These are phyloP conservation scores for Debaryomycetaceae sp. DNA, from an alignment of 1,139 yeast genomes.

Conservation along the genomic window DNA sequence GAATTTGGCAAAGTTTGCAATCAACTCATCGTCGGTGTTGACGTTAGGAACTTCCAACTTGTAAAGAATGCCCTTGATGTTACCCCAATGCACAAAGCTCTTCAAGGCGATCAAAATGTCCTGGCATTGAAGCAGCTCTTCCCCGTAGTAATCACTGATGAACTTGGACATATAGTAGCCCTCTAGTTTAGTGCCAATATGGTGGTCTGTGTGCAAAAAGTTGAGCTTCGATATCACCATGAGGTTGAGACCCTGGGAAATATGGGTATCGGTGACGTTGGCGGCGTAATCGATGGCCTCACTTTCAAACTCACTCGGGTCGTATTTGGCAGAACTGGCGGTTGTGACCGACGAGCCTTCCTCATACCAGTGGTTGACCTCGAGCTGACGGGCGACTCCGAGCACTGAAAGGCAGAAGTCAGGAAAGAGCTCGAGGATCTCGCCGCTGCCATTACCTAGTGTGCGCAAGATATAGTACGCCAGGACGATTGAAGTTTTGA, in stretches of 20 bases:
- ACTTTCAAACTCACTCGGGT: slow-evolving; percentile 22
- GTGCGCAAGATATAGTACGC: slow-evolving; percentile 38
- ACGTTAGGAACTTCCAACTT: slow-evolving; percentile 41
- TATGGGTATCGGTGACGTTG: slow-evolving; percentile 25
- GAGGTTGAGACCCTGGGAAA: slow-evolving; percentile 40
- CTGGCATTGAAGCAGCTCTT: slow-evolving; percentile 33
- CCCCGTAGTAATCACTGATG: slow-evolving; percentile 39
- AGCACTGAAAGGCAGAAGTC: slow-evolving; percentile 47
- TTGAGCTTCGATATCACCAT: slow-evolving; percentile 47
- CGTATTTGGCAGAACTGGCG: slow-evolving; percentile 28
- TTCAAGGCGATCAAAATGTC: slow-evolving; percentile 47
- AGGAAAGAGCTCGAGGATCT: slow-evolving; percentile 29
- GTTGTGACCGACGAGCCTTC: slow-evolving; percentile 42
- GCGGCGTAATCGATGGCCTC: slow-evolving; percentile 28
- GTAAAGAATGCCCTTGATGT: slow-evolving; percentile 44
- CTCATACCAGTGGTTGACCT: slow-evolving; percentile 47
- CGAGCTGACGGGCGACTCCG: slow-evolving; percentile 49
- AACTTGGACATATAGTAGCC: slow-evolving; percentile 41
- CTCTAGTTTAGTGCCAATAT: slow-evolving; percentile 46
- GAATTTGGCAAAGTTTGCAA: slow-evolving; percentile 29
- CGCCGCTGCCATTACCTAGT: slow-evolving; percentile 27
- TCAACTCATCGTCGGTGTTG: slow-evolving; percentile 25
- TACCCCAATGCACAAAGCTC: slow-evolving; percentile 57
- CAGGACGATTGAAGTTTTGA: slow-evolving; percentile 36
- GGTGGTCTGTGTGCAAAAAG: slow-evolving; percentile 56